Evolutionary conservation across 31 red algal genomes (phyloP).

Genomic region (Asparagopsis taxiformis): DNA sequence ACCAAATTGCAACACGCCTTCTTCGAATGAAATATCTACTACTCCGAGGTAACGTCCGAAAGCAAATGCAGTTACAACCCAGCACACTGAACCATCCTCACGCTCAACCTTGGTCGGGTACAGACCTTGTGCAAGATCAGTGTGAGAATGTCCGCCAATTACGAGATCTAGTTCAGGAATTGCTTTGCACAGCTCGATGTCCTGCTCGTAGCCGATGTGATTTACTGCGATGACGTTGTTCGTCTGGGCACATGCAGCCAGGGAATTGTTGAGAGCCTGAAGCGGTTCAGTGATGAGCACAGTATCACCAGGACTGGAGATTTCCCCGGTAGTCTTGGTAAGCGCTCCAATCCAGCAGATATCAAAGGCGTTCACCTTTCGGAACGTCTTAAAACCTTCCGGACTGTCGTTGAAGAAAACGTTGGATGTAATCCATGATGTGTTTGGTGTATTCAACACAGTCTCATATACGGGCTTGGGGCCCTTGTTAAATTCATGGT

Average conservation of each 20-base stretch:
- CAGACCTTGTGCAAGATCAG: too few relatives aligned
- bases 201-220: conserved; percentile 36
- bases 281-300: conserved; percentile 25
- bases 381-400: conserved; percentile 7
- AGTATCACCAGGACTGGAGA: conserved; percentile 14
- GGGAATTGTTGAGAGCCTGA: conserved; percentile 7
- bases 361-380: background rate
- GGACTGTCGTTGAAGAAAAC: conserved; percentile 20
- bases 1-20: background rate
- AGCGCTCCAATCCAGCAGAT: conserved; percentile 36
- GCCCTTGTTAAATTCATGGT: conserved; percentile 47
- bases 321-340: conserved; percentile 11
- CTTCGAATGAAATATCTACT: conserved; percentile 30
- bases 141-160: conserved; percentile 48
- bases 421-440: conserved; percentile 28
- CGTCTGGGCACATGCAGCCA: conserved; percentile 11
- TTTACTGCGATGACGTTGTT: conserved; percentile 45
- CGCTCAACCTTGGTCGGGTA: conserved; percentile 39
- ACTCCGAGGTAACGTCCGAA: conserved; percentile 48
- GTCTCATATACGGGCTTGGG: conserved; percentile 22
- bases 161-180: conserved; percentile 36
- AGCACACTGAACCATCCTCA: conserved; percentile 49
- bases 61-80: conserved; percentile 23
- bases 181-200: conserved; percentile 21
- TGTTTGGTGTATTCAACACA: conserved; percentile 10